phyloP scores from a whole-genome alignment of 2,329 filamentous ascomycete species.

The Sclerotinia subarctica region DNA sequence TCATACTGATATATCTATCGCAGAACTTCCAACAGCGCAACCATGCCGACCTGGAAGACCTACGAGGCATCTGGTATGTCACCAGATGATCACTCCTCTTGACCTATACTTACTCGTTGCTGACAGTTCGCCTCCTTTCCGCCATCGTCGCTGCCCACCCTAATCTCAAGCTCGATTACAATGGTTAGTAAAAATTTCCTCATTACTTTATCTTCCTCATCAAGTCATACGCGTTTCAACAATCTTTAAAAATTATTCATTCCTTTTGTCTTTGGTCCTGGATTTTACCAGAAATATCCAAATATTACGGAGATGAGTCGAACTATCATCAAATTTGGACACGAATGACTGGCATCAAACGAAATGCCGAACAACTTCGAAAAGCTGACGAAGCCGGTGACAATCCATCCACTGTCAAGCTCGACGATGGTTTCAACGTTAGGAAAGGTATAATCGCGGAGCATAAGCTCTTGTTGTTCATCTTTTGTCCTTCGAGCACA shows the following conservation, averaged over 20 bases:
- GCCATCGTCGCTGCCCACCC: slow-evolving; percentile 59
- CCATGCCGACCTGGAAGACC: slow-evolving; percentile 57
- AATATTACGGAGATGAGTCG: slow-evolving; percentile 40
- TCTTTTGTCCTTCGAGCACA: background rate
- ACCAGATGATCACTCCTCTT: background rate
- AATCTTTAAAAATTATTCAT: slow-evolving; percentile 2
- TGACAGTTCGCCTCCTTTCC: slow-evolving; percentile 52
- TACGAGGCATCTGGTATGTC: slow-evolving; percentile 51
- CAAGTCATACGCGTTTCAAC: background rate
- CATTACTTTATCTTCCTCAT: background rate
- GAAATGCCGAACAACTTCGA: slow-evolving; percentile 25
- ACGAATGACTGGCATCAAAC: slow-evolving; percentile 27
- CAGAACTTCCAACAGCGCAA: slow-evolving; percentile 23
- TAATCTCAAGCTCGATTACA: slow-evolving; percentile 55
- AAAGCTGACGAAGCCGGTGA: slow-evolving; percentile 29
- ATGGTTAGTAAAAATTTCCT: slow-evolving; percentile 48
- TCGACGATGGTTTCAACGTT: slow-evolving; percentile 18
- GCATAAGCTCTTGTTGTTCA: background rate
- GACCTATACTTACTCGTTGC: background rate
- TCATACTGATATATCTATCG: slow-evolving; percentile 11
- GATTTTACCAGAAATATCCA: slow-evolving; percentile 50
- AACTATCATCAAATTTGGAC: slow-evolving; percentile 30
- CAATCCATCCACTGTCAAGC: slow-evolving; percentile 28
- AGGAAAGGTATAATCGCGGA: slow-evolving; percentile 26
- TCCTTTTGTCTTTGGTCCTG: slow-evolving; percentile 8